A percentile compares a stretch with the other conserved stretches of the same genome.
Evolutionary conservation across 2,329 filamentous ascomycete genomes (phyloP).

Genomic region (Arthroderma sp.): DNA sequence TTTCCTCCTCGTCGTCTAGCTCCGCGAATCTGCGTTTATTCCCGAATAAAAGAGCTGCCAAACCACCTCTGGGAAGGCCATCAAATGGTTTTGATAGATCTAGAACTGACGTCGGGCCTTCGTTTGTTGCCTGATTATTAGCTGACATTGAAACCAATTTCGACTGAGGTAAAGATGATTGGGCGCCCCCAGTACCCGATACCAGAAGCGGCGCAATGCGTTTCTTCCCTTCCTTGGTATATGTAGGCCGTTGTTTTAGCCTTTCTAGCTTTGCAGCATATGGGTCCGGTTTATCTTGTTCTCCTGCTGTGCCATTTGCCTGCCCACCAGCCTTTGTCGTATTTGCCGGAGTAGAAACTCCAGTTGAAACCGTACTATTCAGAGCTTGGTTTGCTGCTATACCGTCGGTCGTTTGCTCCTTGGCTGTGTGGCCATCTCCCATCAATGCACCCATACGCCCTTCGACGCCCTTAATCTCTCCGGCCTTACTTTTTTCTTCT

Average conservation of each 20-base stretch:
- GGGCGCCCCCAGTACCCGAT: conserved; percentile 72
- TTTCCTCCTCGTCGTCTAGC: conserved; percentile 63
- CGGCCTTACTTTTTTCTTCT: conserved; percentile 84
- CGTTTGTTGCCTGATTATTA: conserved; percentile 49
- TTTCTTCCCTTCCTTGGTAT: conserved; percentile 95
- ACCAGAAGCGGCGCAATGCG: conserved; percentile 84
- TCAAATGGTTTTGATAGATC: conserved; percentile 92
- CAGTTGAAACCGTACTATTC: conserved; percentile 33
- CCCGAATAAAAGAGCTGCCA: conserved; percentile 73
- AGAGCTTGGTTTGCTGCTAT: conserved; percentile 22
- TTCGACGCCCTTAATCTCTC: conserved; percentile 77
- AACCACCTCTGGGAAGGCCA: conserved; percentile 76
- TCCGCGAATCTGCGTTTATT: conserved; percentile 78
- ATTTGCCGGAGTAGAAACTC: conserved; percentile 19
- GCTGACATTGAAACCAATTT: conserved; percentile 68
- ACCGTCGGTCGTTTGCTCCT: conserved; percentile 41
- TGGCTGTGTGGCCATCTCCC: conserved; percentile 57
- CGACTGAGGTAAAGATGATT: conserved; percentile 78
- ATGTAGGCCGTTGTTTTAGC: conserved; percentile 81
- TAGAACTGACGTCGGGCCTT: conserved; percentile 66
- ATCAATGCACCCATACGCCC: conserved; percentile 97
- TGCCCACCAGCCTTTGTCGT: conserved; percentile 25
- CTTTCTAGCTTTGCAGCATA: conserved; percentile 49
- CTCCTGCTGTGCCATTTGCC: conserved; percentile 13
- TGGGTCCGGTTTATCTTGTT: conserved; percentile 31